phyloP scores from a whole-genome alignment of 2,329 filamentous ascomycete genomes.

The Nothophoma quercina region DNA sequence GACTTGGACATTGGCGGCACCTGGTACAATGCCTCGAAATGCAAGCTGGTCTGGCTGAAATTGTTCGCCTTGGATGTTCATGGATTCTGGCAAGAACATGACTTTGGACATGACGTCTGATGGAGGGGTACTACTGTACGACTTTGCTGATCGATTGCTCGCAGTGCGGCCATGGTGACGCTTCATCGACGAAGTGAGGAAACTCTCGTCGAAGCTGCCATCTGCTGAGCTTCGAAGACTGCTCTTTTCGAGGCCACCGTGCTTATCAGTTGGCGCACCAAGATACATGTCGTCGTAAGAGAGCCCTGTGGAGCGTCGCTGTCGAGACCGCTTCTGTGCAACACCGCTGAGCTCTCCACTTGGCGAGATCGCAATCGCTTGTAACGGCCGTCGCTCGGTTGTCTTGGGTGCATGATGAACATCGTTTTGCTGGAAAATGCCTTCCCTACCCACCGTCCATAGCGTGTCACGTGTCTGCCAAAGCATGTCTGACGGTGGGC shows the following conservation, averaged over 20 bases:
- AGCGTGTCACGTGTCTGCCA: constrained; percentile 70
- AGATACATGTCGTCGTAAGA: constrained; percentile 51
- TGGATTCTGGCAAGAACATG: constrained; percentile 60
- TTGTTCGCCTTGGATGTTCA: constrained; percentile 52
- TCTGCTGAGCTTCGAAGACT: constrained; percentile 62
- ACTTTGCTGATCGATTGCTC: constrained; percentile 60
- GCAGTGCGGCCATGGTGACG: constrained; percentile 56
- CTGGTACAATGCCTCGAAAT: constrained; percentile 58
- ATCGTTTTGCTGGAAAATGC: constrained; percentile 69
- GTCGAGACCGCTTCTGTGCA: constrained; percentile 59
- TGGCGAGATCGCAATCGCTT: constrained; percentile 65
- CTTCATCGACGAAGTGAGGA: constrained; percentile 58
- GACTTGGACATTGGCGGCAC: constrained; percentile 47
- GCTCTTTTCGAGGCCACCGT: constrained; percentile 56
- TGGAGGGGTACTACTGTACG: constrained; percentile 62
- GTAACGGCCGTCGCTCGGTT: constrained; percentile 64
- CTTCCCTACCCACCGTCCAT: constrained; percentile 69
- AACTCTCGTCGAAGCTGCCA: constrained; percentile 64
- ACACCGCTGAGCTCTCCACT: constrained; percentile 65
- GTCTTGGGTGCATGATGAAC: constrained; percentile 66
- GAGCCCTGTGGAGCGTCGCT: constrained; percentile 50
- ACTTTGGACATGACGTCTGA: constrained; percentile 56
- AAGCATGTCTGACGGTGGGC: constrained; percentile 65
- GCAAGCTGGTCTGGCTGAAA: constrained; percentile 57
- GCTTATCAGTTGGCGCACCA: constrained; percentile 53